phyloP scores from a whole-genome alignment of 805 yeast genomes.

The Sungouiella thailandica region DNA sequence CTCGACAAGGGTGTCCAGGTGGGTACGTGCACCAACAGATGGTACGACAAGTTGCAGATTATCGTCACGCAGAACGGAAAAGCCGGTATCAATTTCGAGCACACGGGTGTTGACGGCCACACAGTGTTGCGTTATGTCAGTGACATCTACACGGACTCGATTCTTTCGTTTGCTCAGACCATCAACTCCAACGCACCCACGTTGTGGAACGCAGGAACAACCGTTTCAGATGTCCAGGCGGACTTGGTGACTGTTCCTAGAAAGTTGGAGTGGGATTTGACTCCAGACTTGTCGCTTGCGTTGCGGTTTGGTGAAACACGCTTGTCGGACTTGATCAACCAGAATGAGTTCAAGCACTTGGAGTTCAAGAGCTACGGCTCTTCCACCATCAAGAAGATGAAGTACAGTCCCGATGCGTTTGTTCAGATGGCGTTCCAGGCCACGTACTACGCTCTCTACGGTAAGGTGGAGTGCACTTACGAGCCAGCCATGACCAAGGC shows the following conservation, averaged over 20 bases:
- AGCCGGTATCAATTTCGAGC: conserved; percentile 91
- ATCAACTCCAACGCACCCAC: conserved; percentile 75
- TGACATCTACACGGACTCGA: conserved; percentile 88
- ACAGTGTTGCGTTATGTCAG: conserved; percentile 84
- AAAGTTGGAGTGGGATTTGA: conserved; percentile 83
- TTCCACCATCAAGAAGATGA: conserved; percentile 73
- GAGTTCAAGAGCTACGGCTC: conserved; percentile 74
- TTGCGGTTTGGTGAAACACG: conserved; percentile 89
- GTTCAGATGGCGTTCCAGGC: conserved; percentile 93
- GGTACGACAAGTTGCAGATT: conserved; percentile 90
- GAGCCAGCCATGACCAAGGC: conserved; percentile 95
- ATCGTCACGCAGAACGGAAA: conserved; percentile 84
- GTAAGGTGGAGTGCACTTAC: conserved; percentile 88
- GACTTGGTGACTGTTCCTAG: conserved; percentile 63
- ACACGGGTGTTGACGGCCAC: conserved; percentile 94
- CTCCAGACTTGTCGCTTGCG: conserved; percentile 69
- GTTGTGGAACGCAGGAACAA: conserved; percentile 50
- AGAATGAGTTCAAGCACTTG: conserved; percentile 78
- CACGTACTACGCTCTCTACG: conserved; percentile 86
- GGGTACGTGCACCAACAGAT: conserved; percentile 90
- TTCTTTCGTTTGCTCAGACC: conserved; percentile 76
- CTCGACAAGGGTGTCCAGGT: conserved; percentile 83
- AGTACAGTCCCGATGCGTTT: conserved; percentile 90
- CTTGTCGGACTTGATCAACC: conserved; percentile 79
- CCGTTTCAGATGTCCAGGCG: conserved; percentile 31